These are phyloP conservation scores for Solanum chilense DNA, from an alignment of 257 asterid genomes.

Conservation along the genomic window DNA sequence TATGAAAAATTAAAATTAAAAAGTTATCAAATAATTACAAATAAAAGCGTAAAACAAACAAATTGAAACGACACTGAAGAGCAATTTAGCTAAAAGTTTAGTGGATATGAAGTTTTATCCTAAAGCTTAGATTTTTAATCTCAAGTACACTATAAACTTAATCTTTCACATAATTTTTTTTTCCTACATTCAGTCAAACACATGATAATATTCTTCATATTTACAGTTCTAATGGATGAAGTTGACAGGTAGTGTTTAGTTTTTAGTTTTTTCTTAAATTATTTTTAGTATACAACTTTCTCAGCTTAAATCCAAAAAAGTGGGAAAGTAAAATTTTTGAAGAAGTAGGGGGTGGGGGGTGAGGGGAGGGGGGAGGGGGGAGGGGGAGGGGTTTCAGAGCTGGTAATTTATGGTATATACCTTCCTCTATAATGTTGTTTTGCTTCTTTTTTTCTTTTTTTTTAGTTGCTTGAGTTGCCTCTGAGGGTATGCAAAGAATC, in stretches of 20 bases:
- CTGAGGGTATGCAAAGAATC: conserved; percentile 46
- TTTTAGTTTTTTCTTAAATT: background rate
- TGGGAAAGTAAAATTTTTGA: background rate
- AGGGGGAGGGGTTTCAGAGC: background rate
- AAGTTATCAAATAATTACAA: background rate
- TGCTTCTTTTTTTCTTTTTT: conserved; percentile 1
- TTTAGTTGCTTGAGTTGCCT: conserved; percentile 27
- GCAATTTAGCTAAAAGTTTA: background rate
- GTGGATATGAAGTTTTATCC: background rate
- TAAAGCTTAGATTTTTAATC: background rate
- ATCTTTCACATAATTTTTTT: too few relatives aligned
- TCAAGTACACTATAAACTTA: background rate
- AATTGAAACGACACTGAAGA: background rate
- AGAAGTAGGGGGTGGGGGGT: background rate
- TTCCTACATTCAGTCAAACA: background rate
- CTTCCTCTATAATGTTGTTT: conserved; percentile 36
- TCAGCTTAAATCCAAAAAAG: background rate
- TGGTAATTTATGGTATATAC: conserved; percentile 23
- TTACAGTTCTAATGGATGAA: background rate
- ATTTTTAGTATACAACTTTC: background rate
- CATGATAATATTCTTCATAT: background rate
- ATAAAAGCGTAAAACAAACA: background rate
- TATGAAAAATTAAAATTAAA: accelerated
- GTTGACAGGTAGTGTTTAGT: background rate
- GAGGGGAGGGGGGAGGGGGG: background rate